Evolutionary conservation across 129 eudicot species (phyloP), one percentile per base, ranked within the genome.

Genomic region (Solidago caesia): DNA sequence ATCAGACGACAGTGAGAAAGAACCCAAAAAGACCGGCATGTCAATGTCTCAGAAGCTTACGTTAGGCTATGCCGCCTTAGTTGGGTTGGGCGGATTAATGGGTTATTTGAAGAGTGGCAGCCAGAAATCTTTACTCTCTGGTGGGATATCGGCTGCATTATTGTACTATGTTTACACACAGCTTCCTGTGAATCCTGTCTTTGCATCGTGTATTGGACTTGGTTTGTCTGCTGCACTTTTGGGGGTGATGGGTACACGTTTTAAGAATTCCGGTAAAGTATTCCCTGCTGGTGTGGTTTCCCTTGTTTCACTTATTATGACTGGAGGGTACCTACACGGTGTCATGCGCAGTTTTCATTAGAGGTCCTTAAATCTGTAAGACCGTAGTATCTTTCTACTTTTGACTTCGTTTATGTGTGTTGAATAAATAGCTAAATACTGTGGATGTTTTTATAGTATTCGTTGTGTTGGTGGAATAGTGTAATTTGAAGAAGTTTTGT

Each of bases 221-320:
- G 97, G 90, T n/a, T 71, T 90, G 61, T 93, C 98, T 42, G 97
- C 91, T 45, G 87, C 91, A 25, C 98, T 90, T 68, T 75, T 93
- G 64, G 98, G 64, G 44, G 96, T 90, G 60, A 93, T 93, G 98
- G 98, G 97, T 11, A 69, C 84, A 45, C 88, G 96, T 49, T 93
- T 88, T 75, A 83, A 81, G 97, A 90, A 84, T 12, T 88, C 97
- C 2, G 93, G 96, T 14, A 94, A 94, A 77, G 65, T 94, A 8
- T 90, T 93, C 65, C 98, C 98, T 0, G 97, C 98, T 12, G 98
- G 97, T 27, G 88, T 90, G 41, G 98, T 93, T 58, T 88, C 98
- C 5, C 66, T 88, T 41, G 96, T 82, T n/a, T 93, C 98, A n/a
- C 71, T 93, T 44, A 78, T 93, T 6, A 93, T 93, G 98, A 90